A percentile compares a stretch with the other conserved stretches of the same genome.
phyloP scores from a whole-genome alignment of 2,329 filamentous ascomycete genomes.

The Diaporthe vexans region DNA sequence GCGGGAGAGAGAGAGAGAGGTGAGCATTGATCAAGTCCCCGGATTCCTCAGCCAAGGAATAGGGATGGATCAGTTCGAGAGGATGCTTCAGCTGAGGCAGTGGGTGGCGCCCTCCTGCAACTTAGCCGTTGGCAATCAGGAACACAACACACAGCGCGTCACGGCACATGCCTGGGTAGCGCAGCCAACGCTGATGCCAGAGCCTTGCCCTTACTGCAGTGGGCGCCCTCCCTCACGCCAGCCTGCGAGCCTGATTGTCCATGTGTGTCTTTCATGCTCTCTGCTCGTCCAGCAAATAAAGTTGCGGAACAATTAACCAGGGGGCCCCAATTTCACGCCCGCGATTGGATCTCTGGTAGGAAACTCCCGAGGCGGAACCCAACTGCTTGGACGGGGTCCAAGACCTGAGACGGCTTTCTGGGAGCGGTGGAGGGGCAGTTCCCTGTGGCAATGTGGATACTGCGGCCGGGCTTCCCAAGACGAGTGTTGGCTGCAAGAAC shows the following conservation, averaged over 20 bases:
- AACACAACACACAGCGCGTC: conserved; percentile 1
- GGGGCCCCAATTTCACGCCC: conserved; percentile 15
- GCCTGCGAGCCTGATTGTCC: neutral
- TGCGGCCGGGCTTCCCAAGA: neutral
- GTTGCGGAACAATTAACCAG: conserved; percentile 25
- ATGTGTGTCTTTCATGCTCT: conserved; percentile 9
- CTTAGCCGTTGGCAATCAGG: neutral
- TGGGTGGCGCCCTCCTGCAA: conserved; percentile 26
- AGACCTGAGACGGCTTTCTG: conserved; percentile 26
- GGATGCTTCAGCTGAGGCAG: conserved; percentile 23
- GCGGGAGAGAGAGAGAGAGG: neutral
- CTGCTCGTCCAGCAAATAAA: conserved; percentile 18
- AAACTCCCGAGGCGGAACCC: conserved; percentile 16
- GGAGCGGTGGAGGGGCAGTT: neutral
- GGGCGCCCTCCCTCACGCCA: conserved; percentile 25
- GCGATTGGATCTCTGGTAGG: conserved; percentile 24
- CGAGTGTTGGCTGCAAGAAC: neutral
- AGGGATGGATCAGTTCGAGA: conserved; percentile 26
- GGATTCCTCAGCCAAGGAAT: conserved; percentile 34
- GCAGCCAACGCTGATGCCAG: neutral
- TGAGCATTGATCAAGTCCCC: conserved; percentile 30
- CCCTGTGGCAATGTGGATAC: conserved; percentile 14
- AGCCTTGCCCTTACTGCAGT: neutral
- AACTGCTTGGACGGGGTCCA: conserved; percentile 30
- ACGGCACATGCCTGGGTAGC: neutral